phyloP scores from a whole-genome alignment of 352 stramenopile species.

The Elongisporangium undulatum region DNA sequence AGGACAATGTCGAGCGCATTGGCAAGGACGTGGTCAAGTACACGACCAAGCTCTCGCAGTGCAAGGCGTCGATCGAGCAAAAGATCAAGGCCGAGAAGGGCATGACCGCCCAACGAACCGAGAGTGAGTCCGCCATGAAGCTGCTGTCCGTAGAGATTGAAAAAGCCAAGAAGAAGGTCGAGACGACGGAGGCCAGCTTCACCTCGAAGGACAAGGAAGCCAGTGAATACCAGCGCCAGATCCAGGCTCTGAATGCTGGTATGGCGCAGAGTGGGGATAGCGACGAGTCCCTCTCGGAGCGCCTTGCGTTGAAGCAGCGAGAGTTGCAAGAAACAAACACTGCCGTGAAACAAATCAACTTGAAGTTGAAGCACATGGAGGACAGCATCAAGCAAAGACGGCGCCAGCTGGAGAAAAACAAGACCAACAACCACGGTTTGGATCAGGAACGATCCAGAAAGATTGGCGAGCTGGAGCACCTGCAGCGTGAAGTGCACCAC shows the following conservation, averaged over 20 bases:
- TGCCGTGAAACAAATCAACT: conserved; percentile 87
- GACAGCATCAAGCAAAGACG: conserved; percentile 82
- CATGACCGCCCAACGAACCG: conserved; percentile 65
- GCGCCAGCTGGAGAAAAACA: conserved; percentile 62
- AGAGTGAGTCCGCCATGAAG: conserved; percentile 70
- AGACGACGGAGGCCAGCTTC: conserved; percentile 40
- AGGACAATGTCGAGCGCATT: conserved; percentile 75
- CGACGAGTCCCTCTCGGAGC: conserved; percentile 74
- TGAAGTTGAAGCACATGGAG: conserved; percentile 92
- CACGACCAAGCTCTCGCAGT: conserved; percentile 76
- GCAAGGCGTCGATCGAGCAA: conserved; percentile 62
- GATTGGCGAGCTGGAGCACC: conserved; percentile 53
- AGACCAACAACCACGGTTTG: conserved; percentile 70
- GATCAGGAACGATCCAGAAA: conserved; percentile 67
- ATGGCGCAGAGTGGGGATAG: conserved; percentile 74
- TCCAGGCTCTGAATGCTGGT: conserved; percentile 83
- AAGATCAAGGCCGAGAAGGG: conserved; percentile 54
- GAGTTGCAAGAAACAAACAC: conserved; percentile 79
- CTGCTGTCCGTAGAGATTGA: conserved; percentile 85
- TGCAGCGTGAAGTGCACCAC: conserved; percentile 47
- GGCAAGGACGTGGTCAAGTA: conserved; percentile 84
- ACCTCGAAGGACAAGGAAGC: conserved; percentile 54
- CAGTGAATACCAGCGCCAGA: conserved; percentile 77
- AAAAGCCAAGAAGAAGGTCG: conserved; percentile 58
- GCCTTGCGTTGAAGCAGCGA: conserved; percentile 69